Percentiles rank a stretch among this genome's conserved stretches.
Conservation (phyloP, 495 filamentous ascomycete genomes). For the Podospora anserina region DNA sequence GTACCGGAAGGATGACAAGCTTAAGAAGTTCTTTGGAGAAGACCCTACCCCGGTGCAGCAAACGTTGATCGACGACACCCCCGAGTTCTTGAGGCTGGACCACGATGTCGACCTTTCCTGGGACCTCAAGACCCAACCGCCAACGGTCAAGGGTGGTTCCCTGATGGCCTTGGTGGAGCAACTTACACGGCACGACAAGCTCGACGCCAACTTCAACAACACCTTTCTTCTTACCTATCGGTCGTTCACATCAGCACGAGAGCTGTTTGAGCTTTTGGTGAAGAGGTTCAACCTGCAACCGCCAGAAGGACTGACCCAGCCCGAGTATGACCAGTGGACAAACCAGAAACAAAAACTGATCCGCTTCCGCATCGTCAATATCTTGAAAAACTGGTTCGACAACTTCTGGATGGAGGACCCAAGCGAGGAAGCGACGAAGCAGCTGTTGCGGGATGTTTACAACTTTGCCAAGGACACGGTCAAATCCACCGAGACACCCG, state of each 20-base stretch:
- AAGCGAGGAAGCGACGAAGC: slow-evolving; percentile 77
- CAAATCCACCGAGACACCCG: slow-evolving; percentile 86
- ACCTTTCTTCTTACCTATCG: slow-evolving; percentile 96
- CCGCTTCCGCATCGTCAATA: slow-evolving; percentile 92
- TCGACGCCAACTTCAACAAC: slow-evolving; percentile 94
- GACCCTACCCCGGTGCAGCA: slow-evolving; percentile 55
- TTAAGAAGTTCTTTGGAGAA: slow-evolving; percentile 86
- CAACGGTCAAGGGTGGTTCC: slow-evolving; percentile 81
- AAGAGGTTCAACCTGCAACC: slow-evolving; percentile 90
- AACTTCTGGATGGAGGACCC: slow-evolving; percentile 97
- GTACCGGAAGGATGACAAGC: slow-evolving; percentile 67
- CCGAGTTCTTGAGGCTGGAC: slow-evolving; percentile 81
- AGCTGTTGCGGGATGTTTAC: slow-evolving; percentile 82
- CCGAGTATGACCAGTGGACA: slow-evolving; percentile 82
- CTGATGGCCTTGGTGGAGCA: slow-evolving; percentile 91
- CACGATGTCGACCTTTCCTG: slow-evolving; percentile 87
- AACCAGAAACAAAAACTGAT: slow-evolving; percentile 95
- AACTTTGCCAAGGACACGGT: slow-evolving; percentile 89
- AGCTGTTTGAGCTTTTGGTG: slow-evolving; percentile 89
- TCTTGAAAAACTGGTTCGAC: slow-evolving; percentile 97
- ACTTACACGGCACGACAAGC: slow-evolving; percentile 88
- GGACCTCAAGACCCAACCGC: slow-evolving; percentile 70
- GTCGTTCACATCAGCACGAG: slow-evolving; percentile 85
- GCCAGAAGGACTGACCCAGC: slow-evolving; percentile 70
- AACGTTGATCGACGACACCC: slow-evolving; percentile 64